Percentiles rank a stretch among this genome's conserved stretches.
These are phyloP conservation scores for Alternaria sp. DNA, from an alignment of 2,329 filamentous ascomycete species.

Conservation along the genomic window DNA sequence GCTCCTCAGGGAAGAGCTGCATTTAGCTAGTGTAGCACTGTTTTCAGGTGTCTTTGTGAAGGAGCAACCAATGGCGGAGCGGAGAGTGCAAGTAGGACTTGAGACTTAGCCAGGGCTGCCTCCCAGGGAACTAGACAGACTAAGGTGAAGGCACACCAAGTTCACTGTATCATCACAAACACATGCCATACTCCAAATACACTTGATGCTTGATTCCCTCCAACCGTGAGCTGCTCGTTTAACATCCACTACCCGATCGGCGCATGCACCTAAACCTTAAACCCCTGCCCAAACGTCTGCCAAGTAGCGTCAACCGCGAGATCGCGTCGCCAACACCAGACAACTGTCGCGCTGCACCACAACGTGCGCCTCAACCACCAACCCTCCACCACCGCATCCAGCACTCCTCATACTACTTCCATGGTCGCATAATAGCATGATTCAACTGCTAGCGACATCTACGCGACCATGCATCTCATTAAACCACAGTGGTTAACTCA, in stretches of 20 bases:
- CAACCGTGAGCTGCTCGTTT: not conserved
- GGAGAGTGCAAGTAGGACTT: not conserved
- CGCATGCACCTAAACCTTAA: conserved; percentile 43
- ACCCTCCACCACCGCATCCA: conserved; percentile 14
- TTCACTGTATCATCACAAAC: not conserved
- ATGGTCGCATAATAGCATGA: conserved; percentile 40
- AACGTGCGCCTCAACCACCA: conserved; percentile 25
- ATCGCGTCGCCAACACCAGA: conserved; percentile 40
- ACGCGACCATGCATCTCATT: conserved; percentile 66
- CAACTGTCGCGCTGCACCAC: conserved; percentile 35
- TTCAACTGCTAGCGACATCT: conserved; percentile 13
- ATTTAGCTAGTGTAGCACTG: not conserved
- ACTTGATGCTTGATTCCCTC: not conserved
- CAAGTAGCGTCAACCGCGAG: conserved; percentile 34
- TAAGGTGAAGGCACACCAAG: not conserved
- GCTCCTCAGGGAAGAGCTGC: not conserved
- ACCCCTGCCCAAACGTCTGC: conserved; percentile 35
- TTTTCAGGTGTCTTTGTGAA: not conserved
- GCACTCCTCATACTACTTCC: conserved; percentile 1
- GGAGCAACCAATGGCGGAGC: not conserved
- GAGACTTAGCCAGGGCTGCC: not conserved
- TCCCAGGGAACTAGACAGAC: not conserved
- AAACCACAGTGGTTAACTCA: conserved; percentile 97
- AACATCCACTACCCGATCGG: conserved; percentile 28
- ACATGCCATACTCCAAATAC: not conserved